Percentiles rank a stretch among this genome's conserved stretches.
These are phyloP conservation scores for Mentha longifolia DNA, from an alignment of 257 asterid genomes.

Conservation along the genomic window DNA sequence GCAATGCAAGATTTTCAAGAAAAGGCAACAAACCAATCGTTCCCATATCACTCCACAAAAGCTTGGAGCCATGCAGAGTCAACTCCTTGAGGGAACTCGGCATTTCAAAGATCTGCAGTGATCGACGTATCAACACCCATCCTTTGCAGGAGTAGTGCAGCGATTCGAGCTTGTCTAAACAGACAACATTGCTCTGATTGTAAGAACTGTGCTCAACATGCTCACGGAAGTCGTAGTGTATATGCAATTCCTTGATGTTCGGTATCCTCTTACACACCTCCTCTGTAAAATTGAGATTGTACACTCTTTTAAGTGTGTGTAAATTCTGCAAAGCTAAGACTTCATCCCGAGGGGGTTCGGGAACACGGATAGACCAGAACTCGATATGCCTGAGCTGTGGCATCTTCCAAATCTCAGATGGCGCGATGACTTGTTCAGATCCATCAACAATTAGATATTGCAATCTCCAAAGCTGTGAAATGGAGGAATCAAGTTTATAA, in stretches of 20 bases:
- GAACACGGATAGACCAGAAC: neutral
- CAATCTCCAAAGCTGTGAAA: conserved; percentile 27
- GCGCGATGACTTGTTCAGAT: neutral
- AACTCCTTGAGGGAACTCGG: neutral
- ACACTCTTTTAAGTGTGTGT: neutral
- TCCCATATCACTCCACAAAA: neutral
- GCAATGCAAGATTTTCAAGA: neutral
- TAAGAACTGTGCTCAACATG: neutral
- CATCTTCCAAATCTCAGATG: conserved; percentile 32
- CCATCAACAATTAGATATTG: neutral
- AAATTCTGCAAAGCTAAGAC: neutral
- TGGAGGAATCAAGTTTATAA: conserved; percentile 2
- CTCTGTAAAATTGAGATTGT: neutral
- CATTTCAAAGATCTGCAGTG: neutral
- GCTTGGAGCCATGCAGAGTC: neutral
- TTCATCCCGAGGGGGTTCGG: neutral
- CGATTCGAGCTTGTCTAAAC: neutral
- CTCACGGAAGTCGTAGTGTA: neutral
- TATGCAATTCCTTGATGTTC: conserved; percentile 8
- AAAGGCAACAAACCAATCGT: neutral
- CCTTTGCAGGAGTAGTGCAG: neutral
- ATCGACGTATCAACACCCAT: neutral
- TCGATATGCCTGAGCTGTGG: conserved; percentile 23
- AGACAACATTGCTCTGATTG: neutral
- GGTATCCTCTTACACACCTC: conserved; percentile 29